phyloP scores from a whole-genome alignment of 1,284 basidiomycete genomes.

The Albatrellus sp. region DNA sequence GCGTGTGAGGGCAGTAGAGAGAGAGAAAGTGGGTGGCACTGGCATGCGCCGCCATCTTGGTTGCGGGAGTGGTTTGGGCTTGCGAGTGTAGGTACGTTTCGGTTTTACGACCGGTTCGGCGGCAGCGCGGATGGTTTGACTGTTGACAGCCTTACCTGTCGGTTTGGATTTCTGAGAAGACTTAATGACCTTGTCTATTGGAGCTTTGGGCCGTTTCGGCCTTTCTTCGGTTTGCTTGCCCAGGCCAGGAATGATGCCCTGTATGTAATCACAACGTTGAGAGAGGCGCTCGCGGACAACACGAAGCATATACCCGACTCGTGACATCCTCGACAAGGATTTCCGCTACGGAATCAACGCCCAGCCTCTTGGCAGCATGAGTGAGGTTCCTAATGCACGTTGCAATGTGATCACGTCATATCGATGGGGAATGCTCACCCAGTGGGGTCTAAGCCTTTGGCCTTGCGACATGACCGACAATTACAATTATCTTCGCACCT shows the following conservation, averaged over 20 bases:
- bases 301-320: constrained; percentile 18
- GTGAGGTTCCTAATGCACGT: constrained; percentile 22
- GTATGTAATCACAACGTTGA: not conserved
- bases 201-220: constrained; percentile 10
- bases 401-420: constrained; percentile 1
- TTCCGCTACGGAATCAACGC: constrained; percentile 25
- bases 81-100: constrained; percentile 12
- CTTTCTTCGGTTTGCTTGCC: constrained; percentile 13
- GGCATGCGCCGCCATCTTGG: constrained; percentile 35
- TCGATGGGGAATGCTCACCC: constrained; percentile 29
- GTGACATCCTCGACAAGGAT: constrained; percentile 23
- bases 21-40: constrained; percentile 31
- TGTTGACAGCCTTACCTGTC: constrained; percentile 10
- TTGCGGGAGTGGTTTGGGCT: constrained; percentile 17
- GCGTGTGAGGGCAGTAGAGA: constrained; percentile 40
- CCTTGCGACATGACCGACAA: constrained; percentile 50
- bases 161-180: constrained; percentile 8
- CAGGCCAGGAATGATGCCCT: constrained; percentile 18
- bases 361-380: constrained; percentile 21
- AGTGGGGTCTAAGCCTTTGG: constrained; percentile 42
- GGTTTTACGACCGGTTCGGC: constrained; percentile 9
- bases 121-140: no score
- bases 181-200: constrained; percentile 11
- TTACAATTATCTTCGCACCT: constrained; percentile 54
- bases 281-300: not conserved